phyloP scores from a whole-genome alignment of 2,329 filamentous ascomycete genomes.

The Bertia moriformis region DNA sequence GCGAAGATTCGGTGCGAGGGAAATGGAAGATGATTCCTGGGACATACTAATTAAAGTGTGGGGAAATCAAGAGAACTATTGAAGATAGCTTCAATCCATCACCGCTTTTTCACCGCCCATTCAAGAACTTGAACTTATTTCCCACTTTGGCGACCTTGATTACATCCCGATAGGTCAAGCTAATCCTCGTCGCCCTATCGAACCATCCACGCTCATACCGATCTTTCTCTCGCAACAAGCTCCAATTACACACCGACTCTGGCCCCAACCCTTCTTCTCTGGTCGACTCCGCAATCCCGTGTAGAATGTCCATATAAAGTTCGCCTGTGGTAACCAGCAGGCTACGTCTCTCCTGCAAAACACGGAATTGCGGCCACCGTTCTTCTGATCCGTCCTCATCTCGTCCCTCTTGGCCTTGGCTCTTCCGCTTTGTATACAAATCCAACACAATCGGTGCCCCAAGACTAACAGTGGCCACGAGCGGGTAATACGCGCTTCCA shows the following conservation, averaged over 20 bases:
- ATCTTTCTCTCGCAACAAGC: slow-evolving; percentile 18
- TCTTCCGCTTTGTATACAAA: slow-evolving; percentile 25
- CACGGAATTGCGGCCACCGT: slow-evolving; percentile 12
- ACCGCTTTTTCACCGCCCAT: too few species aligned
- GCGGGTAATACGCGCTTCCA: slow-evolving; percentile 42
- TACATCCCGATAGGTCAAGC: slow-evolving; percentile 26
- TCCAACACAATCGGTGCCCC: slow-evolving; percentile 41
- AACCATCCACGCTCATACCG: slow-evolving; percentile 16
- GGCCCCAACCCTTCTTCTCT: slow-evolving; percentile 7
- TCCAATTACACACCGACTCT: slow-evolving; percentile 19
- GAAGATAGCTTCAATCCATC: too few species aligned
- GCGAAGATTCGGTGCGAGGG: neutral
- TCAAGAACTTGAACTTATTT: neutral
- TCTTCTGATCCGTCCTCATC: slow-evolving; percentile 4
- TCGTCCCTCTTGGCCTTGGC: slow-evolving; percentile 8
- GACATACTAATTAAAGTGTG: neutral
- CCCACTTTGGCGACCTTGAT: neutral
- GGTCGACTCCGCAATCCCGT: slow-evolving; percentile 31
- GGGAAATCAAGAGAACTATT: too few species aligned
- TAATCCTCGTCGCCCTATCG: slow-evolving; percentile 24
- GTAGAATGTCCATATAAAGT: slow-evolving; percentile 28
- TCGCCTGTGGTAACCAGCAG: slow-evolving; percentile 28
- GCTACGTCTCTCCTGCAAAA: slow-evolving; percentile 26
- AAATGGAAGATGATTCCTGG: neutral
- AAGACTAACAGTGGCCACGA: slow-evolving; percentile 50